Percentiles rank a stretch among this genome's conserved stretches.
Conservation (phyloP, 352 stramenopile species). For the Phytopythium kandeliae region DNA sequence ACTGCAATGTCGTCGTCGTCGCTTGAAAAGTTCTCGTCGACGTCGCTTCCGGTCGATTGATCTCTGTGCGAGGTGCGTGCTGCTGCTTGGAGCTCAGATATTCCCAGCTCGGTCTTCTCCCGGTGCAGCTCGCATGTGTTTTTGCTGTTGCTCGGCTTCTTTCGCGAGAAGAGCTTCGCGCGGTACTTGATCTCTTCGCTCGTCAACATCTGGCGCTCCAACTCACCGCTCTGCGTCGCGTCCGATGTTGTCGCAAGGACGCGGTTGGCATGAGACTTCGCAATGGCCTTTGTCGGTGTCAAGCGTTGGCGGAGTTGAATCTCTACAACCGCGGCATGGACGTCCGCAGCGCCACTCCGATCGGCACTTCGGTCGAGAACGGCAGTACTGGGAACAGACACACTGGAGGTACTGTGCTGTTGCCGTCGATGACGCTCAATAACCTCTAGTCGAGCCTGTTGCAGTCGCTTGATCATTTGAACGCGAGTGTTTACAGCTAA, state of each 20-base stretch:
- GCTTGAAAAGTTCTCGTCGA: conserved; percentile 37
- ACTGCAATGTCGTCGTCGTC: conserved; percentile 63
- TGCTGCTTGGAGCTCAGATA: background rate
- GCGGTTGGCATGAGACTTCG: conserved; percentile 19
- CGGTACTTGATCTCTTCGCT: conserved; percentile 63
- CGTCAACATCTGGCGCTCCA: conserved; percentile 36
- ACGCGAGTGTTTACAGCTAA: conserved; percentile 67
- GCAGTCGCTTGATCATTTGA: conserved; percentile 61
- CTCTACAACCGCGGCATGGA: conserved; percentile 3
- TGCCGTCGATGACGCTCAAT: conserved; percentile 13
- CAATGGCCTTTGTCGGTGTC: conserved; percentile 1
- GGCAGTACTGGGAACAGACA: background rate
- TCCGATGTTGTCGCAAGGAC: conserved; percentile 16
- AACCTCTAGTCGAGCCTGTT: conserved; percentile 33
- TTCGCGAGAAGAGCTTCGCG: conserved; percentile 54
- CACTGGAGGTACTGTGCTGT: background rate
- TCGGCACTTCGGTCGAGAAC: background rate
- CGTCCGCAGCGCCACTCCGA: background rate
- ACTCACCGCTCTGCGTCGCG: background rate
- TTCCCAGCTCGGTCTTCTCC: conserved; percentile 2
- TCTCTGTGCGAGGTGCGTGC: background rate
- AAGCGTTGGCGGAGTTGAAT: conserved; percentile 3
- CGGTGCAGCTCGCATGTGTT: conserved; percentile 18
- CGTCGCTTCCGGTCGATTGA: conserved; percentile 7
- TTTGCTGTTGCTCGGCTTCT: conserved; percentile 40